phyloP scores from a whole-genome alignment of 2,329 filamentous ascomycete genomes.

The Cordyceps tenuipes region DNA sequence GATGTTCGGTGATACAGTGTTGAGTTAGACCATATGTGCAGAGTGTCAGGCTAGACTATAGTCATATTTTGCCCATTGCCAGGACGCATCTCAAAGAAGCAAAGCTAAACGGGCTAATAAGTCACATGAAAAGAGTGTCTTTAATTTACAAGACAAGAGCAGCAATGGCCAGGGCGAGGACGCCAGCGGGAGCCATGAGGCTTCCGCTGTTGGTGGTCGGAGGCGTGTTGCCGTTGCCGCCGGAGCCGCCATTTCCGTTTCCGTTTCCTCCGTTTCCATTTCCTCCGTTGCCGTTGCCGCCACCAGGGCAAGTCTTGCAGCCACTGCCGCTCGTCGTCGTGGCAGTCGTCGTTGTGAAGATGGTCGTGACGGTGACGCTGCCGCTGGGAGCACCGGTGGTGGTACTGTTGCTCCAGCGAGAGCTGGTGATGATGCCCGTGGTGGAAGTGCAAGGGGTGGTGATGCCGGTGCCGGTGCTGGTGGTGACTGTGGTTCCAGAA shows the following conservation, averaged over 20 bases:
- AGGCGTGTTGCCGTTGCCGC: not conserved
- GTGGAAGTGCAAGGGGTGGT: not conserved
- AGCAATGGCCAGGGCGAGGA: conserved; percentile 9
- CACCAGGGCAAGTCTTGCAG: conserved; percentile 6
- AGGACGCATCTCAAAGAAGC: not conserved
- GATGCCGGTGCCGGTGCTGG: not conserved
- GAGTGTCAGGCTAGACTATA: no score
- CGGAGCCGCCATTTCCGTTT: not conserved
- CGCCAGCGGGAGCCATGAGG: conserved; percentile 9
- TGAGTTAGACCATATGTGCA: not conserved
- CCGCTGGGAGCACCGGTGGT: not conserved
- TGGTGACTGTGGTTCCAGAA: not conserved
- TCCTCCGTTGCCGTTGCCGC: not conserved
- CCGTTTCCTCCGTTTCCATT: not conserved
- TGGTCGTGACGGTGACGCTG: not conserved
- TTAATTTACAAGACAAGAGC: conserved; percentile 11
- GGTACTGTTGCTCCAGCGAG: not conserved
- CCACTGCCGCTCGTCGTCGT: not conserved
- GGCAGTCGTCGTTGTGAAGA: not conserved
- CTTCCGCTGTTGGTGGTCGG: not conserved
- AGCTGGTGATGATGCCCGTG: not conserved
- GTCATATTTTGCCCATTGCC: conserved; percentile 7
- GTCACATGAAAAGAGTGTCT: not conserved
- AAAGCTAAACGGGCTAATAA: not conserved
- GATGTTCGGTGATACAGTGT: conserved; percentile 1